These are phyloP conservation scores for Diplodia corticola DNA, from an alignment of 2,329 filamentous ascomycete species.

Conservation along the genomic window DNA sequence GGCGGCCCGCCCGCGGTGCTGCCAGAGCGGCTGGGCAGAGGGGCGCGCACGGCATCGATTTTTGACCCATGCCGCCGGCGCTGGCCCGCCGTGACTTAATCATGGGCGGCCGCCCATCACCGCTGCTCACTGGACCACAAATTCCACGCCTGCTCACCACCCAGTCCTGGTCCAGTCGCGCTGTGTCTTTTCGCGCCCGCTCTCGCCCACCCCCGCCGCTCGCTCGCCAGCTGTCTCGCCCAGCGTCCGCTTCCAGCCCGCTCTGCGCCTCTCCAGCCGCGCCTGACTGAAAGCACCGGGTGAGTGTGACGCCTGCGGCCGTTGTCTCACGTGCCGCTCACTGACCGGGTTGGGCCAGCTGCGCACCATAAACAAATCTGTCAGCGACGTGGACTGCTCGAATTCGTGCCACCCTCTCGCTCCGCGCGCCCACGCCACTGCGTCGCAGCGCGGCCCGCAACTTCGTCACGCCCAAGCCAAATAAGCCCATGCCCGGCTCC, in stretches of 20 bases:
- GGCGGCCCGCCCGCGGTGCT: background rate
- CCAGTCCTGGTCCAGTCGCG: background rate
- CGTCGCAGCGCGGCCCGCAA: conserved; percentile 25
- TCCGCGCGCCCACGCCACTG: conserved; percentile 34
- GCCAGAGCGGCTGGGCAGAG: background rate
- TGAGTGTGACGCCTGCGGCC: conserved; percentile 20
- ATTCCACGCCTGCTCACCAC: conserved; percentile 12
- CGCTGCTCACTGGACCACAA: conserved; percentile 3
- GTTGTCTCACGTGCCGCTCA: conserved; percentile 21
- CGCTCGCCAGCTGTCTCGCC: conserved; percentile 17
- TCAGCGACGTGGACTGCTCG: conserved; percentile 36
- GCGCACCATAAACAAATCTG: conserved; percentile 24
- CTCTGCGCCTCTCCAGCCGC: conserved; percentile 16
- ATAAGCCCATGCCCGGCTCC: conserved; percentile 25
- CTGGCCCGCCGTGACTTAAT: conserved; percentile 11
- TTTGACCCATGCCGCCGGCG: background rate
- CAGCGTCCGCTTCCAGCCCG: conserved; percentile 11
- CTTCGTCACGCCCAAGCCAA: conserved; percentile 21
- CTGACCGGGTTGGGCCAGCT: conserved; percentile 19
- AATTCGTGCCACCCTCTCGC: conserved; percentile 42
- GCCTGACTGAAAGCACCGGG: conserved; percentile 8
- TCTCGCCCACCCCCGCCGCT: background rate
- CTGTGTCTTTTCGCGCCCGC: too few relatives aligned
- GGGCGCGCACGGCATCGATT: background rate
- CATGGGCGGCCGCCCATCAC: conserved; percentile 4